Conservation (phyloP, 2,329 filamentous ascomycete genomes). For the Verticillium nubilum region DNA sequence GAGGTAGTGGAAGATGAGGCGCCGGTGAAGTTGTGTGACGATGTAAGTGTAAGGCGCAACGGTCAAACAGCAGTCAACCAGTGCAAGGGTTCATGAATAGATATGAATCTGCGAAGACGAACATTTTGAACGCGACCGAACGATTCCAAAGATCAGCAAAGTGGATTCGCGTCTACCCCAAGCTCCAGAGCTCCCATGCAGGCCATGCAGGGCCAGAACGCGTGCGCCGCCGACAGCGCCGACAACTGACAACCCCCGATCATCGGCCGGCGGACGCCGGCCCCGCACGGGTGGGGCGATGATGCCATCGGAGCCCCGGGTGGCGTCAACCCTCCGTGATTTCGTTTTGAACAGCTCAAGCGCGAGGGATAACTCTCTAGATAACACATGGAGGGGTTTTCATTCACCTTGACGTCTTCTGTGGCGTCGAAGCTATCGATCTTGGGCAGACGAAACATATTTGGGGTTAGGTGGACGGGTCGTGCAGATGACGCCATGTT, state of each 20-base stretch:
- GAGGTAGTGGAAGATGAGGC: no score
- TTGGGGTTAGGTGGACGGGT: not conserved
- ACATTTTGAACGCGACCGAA: not conserved
- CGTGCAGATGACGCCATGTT: slow-evolving; percentile 12
- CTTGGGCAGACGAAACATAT: not conserved
- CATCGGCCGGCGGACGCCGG: slow-evolving; percentile 1
- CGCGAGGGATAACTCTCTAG: not conserved
- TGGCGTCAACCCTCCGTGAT: not conserved
- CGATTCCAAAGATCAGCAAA: not conserved
- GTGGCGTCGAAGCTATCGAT: not conserved
- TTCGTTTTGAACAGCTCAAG: not conserved
- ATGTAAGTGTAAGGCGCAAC: no score
- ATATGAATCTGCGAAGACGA: not conserved
- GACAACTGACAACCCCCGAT: not conserved
- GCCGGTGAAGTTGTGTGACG: no score
- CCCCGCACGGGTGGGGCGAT: not conserved
- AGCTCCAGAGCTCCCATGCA: not conserved
- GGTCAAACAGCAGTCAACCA: no score
- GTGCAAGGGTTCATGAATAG: no score
- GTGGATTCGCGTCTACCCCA: not conserved
- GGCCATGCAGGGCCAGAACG: not conserved
- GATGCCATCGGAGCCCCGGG: not conserved
- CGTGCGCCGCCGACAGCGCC: not conserved
- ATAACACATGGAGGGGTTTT: not conserved
- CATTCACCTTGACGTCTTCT: not conserved